A percentile compares a stretch with the other conserved stretches of the same genome.
phyloP scores from a whole-genome alignment of 805 yeast genomes.

The Lipomyces spencermartinsiae region DNA sequence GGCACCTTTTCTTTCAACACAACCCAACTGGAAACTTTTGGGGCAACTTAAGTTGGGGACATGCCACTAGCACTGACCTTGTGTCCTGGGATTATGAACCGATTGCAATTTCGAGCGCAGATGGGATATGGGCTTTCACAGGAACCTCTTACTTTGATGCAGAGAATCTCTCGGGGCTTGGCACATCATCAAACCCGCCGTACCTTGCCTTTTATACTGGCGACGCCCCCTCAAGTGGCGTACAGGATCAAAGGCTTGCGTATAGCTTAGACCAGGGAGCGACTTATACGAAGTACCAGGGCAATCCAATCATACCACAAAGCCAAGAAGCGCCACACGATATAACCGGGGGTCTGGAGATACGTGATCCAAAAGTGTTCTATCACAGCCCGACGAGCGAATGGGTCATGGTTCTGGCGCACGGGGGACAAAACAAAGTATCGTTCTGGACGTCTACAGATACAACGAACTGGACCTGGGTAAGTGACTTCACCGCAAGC shows the following conservation, averaged over 20 bases:
- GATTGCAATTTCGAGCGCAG: slow-evolving; percentile 47
- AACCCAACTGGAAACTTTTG: slow-evolving; percentile 48
- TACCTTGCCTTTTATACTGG: background rate
- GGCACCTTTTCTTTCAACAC: slow-evolving; percentile 51
- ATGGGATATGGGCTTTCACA: background rate
- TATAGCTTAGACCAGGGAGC: slow-evolving; percentile 1
- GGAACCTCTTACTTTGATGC: slow-evolving; percentile 46
- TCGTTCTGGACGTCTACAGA: slow-evolving; percentile 11
- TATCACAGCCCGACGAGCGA: slow-evolving; percentile 5
- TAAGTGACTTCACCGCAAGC: slow-evolving; percentile 6
- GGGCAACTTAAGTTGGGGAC: slow-evolving; percentile 53
- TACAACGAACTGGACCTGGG: slow-evolving; percentile 11
- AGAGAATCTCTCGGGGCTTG: slow-evolving; percentile 49
- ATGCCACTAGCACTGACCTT: slow-evolving; percentile 49
- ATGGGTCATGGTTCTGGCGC: slow-evolving; percentile 23
- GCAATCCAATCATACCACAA: slow-evolving; percentile 9
- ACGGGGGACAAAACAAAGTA: background rate
- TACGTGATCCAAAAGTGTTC: slow-evolving; percentile 24
- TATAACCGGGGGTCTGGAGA: background rate
- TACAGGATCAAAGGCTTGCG: slow-evolving; percentile 13
- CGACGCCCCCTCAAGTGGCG: background rate
- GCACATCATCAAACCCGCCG: slow-evolving; percentile 9
- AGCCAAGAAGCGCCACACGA: slow-evolving; percentile 8
- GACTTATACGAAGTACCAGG: slow-evolving; percentile 9
- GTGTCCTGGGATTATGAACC: slow-evolving; percentile 47